Base-by-base conservation (phyloP, 106 monocot genomes). In the Allium fistulosum region DNA sequence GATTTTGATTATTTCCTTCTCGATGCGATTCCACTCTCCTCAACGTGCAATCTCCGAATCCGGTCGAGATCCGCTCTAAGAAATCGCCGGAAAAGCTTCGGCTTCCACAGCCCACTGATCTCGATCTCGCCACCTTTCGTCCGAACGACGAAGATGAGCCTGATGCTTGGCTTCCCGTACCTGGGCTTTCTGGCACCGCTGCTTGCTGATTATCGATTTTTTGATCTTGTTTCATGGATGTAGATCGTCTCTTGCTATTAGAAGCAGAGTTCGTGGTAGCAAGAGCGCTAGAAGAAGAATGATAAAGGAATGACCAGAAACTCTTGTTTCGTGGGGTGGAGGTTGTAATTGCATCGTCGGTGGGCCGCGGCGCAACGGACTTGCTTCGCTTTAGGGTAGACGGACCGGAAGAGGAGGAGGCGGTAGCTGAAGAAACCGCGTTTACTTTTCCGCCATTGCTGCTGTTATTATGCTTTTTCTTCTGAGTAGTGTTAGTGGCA, bases 251-350 rank as follows among this genome's bases (percentile, higher is more conserved):
- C 71, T 70, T 76, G 61, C 58, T 50, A 68, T 18, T 47, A 8
- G 52, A 46, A 49, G 68, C 68, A 27, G 74, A 68, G 28, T 67
- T 63, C 18, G 79, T 17, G 52, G 55, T 58, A 7, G 61, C 12
- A 11, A 59, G 49, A 57, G 69, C 72, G 11, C 63, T 57, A 17
- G 63, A 62, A 9, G 81, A 74, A 0, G 73, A 64, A 51, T 74
- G 76, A 71, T 70, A 67, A 64, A 89, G 72, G 65, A 89, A 89
- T 10, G 89, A 85, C 89, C 89, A 90, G 72, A 90, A 90, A 73
- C 85, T 80, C 80, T 85, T 90, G 75, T 85, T 90, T 13, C 82
- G 71, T 4, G 89, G 85, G 48, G 84, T 85, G 0, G 82, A 80
- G 4, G 70, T 18, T 1, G 76, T 61, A 4, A 55, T 27, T n/a